Evolutionary conservation across 257 asterid genomes (phyloP), one percentile per base, ranked within the genome.

Genomic region (Apocynum venetum): DNA sequence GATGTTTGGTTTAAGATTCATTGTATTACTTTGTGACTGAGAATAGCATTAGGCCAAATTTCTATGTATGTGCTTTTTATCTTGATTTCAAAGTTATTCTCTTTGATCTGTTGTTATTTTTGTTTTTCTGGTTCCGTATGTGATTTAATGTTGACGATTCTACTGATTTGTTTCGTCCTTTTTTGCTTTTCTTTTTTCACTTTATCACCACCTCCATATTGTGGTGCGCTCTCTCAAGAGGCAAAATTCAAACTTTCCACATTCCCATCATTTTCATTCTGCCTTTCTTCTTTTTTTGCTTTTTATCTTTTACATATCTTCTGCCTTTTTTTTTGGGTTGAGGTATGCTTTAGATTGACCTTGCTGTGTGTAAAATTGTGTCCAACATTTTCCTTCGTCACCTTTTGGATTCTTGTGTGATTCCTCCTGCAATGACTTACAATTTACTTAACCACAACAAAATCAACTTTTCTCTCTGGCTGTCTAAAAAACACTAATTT

Each of bases 121-220:
- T 65, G 69, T 80, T 83, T 82, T 86, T 80, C 86, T 72, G 76
- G 57, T 75, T 83, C 77, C 78, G 79, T 82, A 81, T 81, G 66
- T 55, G 87, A 87, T 84, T 84, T 76, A 65, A 59, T 82, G 80
- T 89, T 80, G 91, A 82, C 84, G 56, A 87, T 71, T 79, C 85
- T 40, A 67, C 79, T 57, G 80, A 80, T 83, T 76, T 66, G 46
- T 43, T 46, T 6, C 60, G 46, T 55, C 80, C 57, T 79, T 81
- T 79, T 83, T 79, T 81, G 71, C 83, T 84, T 73, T 61, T 64
- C 52, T 69, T 80, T 69, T 80, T 74, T 71, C 71, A 78, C 89
- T 88, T 87, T 83, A 70, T 79, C 55, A 72, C 74, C 76, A 80
- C 85, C 79, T 72, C 79, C 74, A 51, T 57, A 83, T 83, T 78